A percentile compares a stretch with the other conserved stretches of the same genome.
These are phyloP conservation scores for Solanum ossicruentum DNA, from an alignment of 257 asterid genomes.

Conservation along the genomic window DNA sequence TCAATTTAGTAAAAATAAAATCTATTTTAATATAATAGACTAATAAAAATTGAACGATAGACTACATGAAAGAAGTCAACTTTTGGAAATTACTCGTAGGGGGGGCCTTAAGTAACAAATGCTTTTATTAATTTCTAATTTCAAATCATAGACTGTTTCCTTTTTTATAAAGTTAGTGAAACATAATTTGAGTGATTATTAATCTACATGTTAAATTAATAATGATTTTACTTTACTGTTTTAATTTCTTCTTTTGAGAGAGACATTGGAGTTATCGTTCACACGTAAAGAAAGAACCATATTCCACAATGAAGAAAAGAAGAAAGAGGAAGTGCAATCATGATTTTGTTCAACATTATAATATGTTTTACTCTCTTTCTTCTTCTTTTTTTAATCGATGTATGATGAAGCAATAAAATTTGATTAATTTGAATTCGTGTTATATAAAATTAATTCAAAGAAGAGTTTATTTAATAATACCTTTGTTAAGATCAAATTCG, in stretches of 20 bases:
- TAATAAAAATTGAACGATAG: too few species aligned
- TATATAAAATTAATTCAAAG: accelerated
- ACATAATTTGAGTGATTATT: neutral
- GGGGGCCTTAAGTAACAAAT: neutral
- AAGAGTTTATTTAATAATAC: neutral
- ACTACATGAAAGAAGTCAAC: neutral
- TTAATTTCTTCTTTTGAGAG: neutral
- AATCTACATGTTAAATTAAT: neutral
- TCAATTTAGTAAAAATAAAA: too few species aligned
- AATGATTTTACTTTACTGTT: neutral
- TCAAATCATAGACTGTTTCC: neutral
- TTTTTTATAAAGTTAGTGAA: neutral
- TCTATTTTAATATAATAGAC: too few species aligned
- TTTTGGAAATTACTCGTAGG: neutral
- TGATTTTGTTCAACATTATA: neutral
- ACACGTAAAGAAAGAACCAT: neutral
- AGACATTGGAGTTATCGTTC: neutral
- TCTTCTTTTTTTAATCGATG: too few species aligned
- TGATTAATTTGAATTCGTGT: neutral
- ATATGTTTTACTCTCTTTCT: neutral
- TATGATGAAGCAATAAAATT: too few species aligned
- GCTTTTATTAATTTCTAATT: neutral
- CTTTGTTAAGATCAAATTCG: neutral
- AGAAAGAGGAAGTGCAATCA: neutral
- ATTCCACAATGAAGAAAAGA: neutral